Evolutionary conservation across 345 rosid species (phyloP).

Genomic region (Trapa incisa): DNA sequence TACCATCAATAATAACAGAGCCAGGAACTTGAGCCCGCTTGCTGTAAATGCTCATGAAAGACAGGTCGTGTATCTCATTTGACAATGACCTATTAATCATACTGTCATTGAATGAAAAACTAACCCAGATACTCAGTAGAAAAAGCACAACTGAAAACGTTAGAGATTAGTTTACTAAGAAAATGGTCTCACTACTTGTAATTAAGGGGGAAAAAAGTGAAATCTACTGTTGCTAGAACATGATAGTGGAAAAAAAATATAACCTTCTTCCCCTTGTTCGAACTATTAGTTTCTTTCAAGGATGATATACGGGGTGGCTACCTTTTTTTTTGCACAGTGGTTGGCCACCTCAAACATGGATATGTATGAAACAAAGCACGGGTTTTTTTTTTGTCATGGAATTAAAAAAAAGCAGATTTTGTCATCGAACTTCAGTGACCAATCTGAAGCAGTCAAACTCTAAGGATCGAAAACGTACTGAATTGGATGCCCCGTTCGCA

Average conservation of each 20-base stretch:
- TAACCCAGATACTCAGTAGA: not conserved
- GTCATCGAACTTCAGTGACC: not conserved
- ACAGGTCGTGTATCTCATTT: slow-evolving; percentile 29
- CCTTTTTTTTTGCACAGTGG: too few species aligned
- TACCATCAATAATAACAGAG: slow-evolving; percentile 74
- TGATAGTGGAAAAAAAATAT: too few species aligned
- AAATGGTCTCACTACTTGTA: not conserved
- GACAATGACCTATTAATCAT: slow-evolving; percentile 25
- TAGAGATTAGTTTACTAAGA: not conserved
- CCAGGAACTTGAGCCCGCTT: slow-evolving; percentile 54
- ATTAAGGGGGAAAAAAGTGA: too few species aligned
- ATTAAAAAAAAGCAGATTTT: too few species aligned
- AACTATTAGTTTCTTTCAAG: too few species aligned
- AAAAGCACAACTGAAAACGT: not conserved
- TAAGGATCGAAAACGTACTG: slow-evolving; percentile 24
- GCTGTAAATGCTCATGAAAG: slow-evolving; percentile 57
- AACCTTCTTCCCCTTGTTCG: too few species aligned
- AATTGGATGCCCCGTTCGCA: slow-evolving; percentile 56
- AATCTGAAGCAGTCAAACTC: not conserved
- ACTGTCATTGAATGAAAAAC: not conserved
- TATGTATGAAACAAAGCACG: too few species aligned
- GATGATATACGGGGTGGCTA: too few species aligned
- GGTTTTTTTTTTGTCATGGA: too few species aligned
- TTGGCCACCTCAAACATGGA: too few species aligned
- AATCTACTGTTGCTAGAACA: too few species aligned